These are phyloP conservation scores for Aquilaria agallochum DNA, from an alignment of 441 rosid species.

Conservation along the genomic window DNA sequence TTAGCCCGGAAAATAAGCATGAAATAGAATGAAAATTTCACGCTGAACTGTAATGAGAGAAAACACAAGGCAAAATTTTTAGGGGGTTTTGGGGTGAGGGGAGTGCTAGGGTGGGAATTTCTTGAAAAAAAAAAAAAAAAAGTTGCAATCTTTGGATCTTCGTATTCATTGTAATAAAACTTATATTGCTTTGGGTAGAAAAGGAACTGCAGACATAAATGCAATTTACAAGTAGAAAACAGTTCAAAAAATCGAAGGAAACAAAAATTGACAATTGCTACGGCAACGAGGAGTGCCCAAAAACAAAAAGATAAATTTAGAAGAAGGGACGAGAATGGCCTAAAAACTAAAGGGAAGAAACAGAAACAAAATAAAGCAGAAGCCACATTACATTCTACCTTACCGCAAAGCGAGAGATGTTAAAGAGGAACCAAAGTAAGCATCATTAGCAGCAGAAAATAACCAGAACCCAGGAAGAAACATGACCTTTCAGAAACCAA, in stretches of 20 bases:
- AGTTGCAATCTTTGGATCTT: no score
- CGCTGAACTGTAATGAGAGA: no score
- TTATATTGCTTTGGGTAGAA: no score
- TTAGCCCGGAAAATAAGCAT: background rate
- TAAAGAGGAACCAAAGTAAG: conserved; percentile 3
- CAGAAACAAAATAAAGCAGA: background rate
- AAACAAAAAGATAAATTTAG: background rate
- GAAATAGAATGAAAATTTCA: no score
- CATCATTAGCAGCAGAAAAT: conserved; percentile 5
- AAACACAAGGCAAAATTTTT: no score
- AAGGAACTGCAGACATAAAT: background rate
- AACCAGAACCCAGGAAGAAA: conserved; percentile 11
- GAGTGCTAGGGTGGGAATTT: no score
- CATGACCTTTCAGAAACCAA: conserved; percentile 6
- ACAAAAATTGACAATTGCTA: conserved; percentile 1
- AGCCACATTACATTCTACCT: conserved; percentile 4
- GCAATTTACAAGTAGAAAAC: background rate
- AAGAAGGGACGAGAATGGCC: conserved; percentile 2
- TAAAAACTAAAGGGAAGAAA: conserved; percentile 2
- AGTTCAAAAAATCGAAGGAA: conserved; percentile 3
- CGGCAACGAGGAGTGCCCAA: background rate
- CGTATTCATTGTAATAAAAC: no score
- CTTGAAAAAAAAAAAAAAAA: no score
- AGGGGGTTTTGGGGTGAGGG: no score
- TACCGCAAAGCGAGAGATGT: conserved; percentile 4